phyloP scores from a whole-genome alignment of 306 rosid species.

The Carpinus fangiana region DNA sequence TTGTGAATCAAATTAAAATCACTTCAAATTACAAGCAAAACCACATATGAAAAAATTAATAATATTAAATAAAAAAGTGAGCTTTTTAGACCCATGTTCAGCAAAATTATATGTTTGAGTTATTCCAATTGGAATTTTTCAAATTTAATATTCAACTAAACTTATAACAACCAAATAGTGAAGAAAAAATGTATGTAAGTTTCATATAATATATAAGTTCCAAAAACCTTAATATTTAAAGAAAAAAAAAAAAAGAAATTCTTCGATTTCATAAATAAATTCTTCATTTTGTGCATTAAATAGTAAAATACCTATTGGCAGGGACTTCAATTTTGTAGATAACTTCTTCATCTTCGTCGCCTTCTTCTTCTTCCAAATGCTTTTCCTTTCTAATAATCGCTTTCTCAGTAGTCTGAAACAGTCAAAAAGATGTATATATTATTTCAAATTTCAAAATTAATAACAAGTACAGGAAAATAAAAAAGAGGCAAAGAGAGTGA shows the following conservation, averaged over 20 bases:
- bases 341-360: constrained; percentile 55
- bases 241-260: too few relatives aligned
- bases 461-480: not conserved
- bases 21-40: not conserved
- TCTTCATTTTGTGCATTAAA: not conserved
- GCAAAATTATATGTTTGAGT: not conserved
- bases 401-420: constrained; percentile 80
- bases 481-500: not conserved
- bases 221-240: not conserved
- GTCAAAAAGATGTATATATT: not conserved
- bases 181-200: not conserved
- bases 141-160: not conserved
- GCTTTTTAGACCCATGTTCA: not conserved
- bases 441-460: not conserved
- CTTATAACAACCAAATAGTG: not conserved
- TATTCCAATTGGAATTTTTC: not conserved
- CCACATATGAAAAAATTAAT: not conserved
- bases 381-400: constrained; percentile 82
- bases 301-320: constrained; percentile 63
- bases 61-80: too few relatives aligned
- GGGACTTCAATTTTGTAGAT: constrained; percentile 81
- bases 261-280: not conserved
- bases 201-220: not conserved
- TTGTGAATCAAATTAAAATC: not conserved
- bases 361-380: constrained; percentile 66